These are phyloP conservation scores for Pseudogymnoascus sp. DNA, from an alignment of 2,329 filamentous ascomycete species.

Conservation along the genomic window DNA sequence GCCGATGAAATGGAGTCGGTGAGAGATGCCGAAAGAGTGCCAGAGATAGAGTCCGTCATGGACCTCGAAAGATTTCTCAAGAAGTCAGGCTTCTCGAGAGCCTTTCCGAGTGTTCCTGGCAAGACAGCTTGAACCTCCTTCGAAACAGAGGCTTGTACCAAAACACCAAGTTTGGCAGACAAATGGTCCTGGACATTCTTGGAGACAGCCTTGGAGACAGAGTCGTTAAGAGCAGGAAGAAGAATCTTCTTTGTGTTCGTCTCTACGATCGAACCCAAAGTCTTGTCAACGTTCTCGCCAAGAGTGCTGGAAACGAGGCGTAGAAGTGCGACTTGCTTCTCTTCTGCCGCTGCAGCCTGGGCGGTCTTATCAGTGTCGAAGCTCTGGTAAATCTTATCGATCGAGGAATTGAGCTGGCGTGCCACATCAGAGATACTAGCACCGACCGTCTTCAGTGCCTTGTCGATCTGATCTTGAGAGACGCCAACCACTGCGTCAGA, in stretches of 20 bases:
- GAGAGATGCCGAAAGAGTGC: neutral
- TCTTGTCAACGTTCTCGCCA: constrained; percentile 57
- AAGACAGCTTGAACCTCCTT: constrained; percentile 64
- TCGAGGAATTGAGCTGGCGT: constrained; percentile 46
- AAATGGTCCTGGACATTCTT: constrained; percentile 65
- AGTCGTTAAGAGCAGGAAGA: constrained; percentile 63
- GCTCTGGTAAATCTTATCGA: constrained; percentile 55
- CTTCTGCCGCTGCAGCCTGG: constrained; percentile 52
- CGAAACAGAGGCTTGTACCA: constrained; percentile 31
- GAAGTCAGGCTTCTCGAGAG: constrained; percentile 67
- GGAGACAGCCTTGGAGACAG: constrained; percentile 60
- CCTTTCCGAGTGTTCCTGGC: constrained; percentile 57
- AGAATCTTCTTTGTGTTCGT: constrained; percentile 62
- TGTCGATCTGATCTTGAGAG: constrained; percentile 33
- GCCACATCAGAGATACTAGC: constrained; percentile 42
- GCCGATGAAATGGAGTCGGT: constrained; percentile 59
- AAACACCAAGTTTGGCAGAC: constrained; percentile 47
- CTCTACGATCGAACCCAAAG: constrained; percentile 43
- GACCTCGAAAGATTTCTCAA: constrained; percentile 34
- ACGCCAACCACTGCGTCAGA: constrained; percentile 15
- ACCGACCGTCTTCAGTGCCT: constrained; percentile 40
- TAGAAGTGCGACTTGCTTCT: constrained; percentile 63
- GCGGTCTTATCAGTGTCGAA: constrained; percentile 61
- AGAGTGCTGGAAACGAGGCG: constrained; percentile 61
- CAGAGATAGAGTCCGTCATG: neutral